Evolutionary conservation across 768 basidiomycete species (phyloP).

Genomic region (Hypholoma fasciculare): DNA sequence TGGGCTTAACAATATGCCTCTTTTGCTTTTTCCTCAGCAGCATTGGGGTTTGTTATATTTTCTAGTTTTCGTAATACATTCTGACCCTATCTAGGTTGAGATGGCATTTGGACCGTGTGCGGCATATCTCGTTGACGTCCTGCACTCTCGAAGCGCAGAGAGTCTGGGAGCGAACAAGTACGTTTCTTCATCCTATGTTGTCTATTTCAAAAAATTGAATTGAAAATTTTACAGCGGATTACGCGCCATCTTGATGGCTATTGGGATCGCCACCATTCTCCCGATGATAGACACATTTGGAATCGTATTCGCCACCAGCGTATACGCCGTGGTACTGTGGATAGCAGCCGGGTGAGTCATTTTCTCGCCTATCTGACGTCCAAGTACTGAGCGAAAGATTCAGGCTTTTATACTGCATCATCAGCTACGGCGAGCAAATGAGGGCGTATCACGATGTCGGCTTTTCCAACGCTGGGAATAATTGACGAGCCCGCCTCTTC

Average conservation of each 20-base stretch:
- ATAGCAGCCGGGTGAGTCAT: constrained; percentile 50
- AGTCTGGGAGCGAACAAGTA: constrained; percentile 58
- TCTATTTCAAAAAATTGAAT: not conserved
- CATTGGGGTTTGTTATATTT: constrained; percentile 48
- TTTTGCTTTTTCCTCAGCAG: constrained; percentile 64
- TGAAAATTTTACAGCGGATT: constrained; percentile 36
- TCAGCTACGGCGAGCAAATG: constrained; percentile 57
- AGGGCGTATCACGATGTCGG: constrained; percentile 57
- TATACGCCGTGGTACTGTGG: constrained; percentile 46
- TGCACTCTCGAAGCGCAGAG: constrained; percentile 64
- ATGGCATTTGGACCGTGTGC: constrained; percentile 53
- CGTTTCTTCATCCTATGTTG: not conserved
- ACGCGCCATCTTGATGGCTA: constrained; percentile 42
- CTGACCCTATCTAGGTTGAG: constrained; percentile 43
- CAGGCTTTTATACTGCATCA: constrained; percentile 52
- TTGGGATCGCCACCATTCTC: constrained; percentile 45
- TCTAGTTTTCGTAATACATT: not conserved
- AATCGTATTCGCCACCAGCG: constrained; percentile 45
- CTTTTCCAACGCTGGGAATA: constrained; percentile 42
- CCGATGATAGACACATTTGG: constrained; percentile 56
- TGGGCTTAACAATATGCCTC: constrained; percentile 52
- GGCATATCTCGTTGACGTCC: constrained; percentile 59
- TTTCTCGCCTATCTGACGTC: not conserved
- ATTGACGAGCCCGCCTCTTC: constrained; percentile 15
- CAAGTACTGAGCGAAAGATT: constrained; percentile 1